Evolutionary conservation across 352 stramenopile genomes (phyloP).

Genomic region (Pilasporangium apinafurcum): DNA sequence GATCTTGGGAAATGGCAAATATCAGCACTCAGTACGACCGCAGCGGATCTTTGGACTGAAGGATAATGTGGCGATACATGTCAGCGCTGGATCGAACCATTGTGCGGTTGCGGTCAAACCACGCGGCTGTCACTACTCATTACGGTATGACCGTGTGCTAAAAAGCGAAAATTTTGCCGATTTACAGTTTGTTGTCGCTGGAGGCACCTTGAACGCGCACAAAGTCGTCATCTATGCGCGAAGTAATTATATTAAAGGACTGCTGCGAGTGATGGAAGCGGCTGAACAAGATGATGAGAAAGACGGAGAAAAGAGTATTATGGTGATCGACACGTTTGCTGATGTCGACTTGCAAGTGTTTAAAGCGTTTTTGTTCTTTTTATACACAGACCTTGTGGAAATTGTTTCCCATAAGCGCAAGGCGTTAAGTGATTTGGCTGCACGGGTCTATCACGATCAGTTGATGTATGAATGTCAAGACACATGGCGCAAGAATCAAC

Average conservation of each 20-base stretch:
- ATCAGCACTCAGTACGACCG: constrained; percentile 63
- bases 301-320: constrained; percentile 1
- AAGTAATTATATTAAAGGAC: constrained; percentile 47
- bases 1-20: constrained; percentile 68
- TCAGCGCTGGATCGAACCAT: constrained; percentile 68
- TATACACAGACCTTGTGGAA: constrained; percentile 69
- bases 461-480: constrained; percentile 43
- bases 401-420: constrained; percentile 59
- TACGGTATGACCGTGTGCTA: constrained; percentile 53
- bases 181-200: constrained; percentile 34
- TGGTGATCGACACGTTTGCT: constrained; percentile 43
- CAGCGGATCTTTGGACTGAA: constrained; percentile 53
- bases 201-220: constrained; percentile 26
- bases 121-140: constrained; percentile 54
- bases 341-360: constrained; percentile 60
- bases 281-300: not conserved
- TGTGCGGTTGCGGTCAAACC: constrained; percentile 44
- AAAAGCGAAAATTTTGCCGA: constrained; percentile 45
- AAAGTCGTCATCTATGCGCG: constrained; percentile 51
- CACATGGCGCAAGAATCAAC: constrained; percentile 39
- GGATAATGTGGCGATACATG: constrained; percentile 42
- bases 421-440: constrained; percentile 41
- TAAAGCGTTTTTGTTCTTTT: constrained; percentile 49
- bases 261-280: constrained; percentile 34
- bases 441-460: constrained; percentile 42